Conservation (phyloP, 2,329 filamentous ascomycete species). For the Chaetomiaceae sp. region DNA sequence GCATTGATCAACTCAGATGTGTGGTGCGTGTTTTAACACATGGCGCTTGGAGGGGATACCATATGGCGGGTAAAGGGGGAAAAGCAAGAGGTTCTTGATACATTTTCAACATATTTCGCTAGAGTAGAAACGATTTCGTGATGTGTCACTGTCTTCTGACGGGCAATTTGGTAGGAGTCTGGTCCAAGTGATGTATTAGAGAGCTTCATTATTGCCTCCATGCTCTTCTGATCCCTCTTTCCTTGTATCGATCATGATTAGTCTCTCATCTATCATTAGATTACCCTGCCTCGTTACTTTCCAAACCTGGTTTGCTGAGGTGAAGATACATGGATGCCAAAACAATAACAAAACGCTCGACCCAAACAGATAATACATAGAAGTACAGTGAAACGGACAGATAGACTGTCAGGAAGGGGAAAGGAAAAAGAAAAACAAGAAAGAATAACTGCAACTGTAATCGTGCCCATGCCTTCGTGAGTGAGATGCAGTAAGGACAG, state of each 20-base stretch:
- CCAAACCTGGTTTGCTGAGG: not conserved
- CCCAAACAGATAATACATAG: not conserved
- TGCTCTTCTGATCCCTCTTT: too few relatives aligned
- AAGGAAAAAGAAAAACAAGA: constrained; percentile 4
- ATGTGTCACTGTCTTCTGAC: not conserved
- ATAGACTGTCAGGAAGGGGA: not conserved
- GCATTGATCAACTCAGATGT: constrained; percentile 23
- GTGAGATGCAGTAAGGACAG: too few relatives aligned
- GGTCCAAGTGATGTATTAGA: not conserved
- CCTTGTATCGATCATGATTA: not conserved
- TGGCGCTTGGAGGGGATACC: constrained; percentile 18
- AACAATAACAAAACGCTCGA: not conserved
- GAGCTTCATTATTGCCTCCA: not conserved
- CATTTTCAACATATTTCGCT: not conserved
- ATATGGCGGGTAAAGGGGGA: not conserved
- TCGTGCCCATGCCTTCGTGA: too few relatives aligned
- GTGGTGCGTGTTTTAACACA: constrained; percentile 27
- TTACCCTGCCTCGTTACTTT: not conserved
- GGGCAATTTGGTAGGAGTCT: not conserved
- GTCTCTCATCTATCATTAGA: constrained; percentile 8
- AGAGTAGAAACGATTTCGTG: not conserved
- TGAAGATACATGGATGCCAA: constrained; percentile 1
- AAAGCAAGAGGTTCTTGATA: not conserved
- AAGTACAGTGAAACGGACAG: constrained; percentile 1
- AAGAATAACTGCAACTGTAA: too few relatives aligned